Percentiles rank a stretch among this genome's conserved stretches.
Evolutionary conservation across 768 basidiomycete genomes (phyloP).

Genomic region (Strobilomyces echinocephalus): DNA sequence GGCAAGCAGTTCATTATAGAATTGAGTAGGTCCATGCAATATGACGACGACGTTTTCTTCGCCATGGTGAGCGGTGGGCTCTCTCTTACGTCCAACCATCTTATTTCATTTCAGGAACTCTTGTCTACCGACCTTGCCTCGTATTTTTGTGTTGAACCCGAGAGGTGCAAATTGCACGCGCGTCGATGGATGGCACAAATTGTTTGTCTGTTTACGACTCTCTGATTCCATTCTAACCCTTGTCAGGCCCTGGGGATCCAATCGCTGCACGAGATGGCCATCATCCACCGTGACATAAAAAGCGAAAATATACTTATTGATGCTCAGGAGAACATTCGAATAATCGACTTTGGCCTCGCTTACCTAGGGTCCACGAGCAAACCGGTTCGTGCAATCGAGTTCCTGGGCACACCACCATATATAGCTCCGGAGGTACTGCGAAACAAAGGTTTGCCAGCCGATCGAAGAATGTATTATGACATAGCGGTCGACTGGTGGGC

Average conservation of each 20-base stretch:
- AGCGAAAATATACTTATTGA: slow-evolving; percentile 66
- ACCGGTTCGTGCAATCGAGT: slow-evolving; percentile 7
- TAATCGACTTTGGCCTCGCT: slow-evolving; percentile 40
- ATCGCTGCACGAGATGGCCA: slow-evolving; percentile 51
- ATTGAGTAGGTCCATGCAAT: slow-evolving; percentile 35
- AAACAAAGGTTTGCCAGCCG: slow-evolving; percentile 14
- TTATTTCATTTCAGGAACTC: slow-evolving; percentile 31
- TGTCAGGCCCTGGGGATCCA: slow-evolving; percentile 38
- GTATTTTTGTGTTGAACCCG: slow-evolving; percentile 25
- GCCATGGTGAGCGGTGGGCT: slow-evolving; percentile 34
- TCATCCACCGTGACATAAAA: slow-evolving; percentile 68
- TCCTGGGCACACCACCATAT: slow-evolving; percentile 34
- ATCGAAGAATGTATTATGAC: slow-evolving; percentile 26
- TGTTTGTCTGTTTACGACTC: slow-evolving; percentile 17
- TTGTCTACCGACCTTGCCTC: slow-evolving; percentile 35
- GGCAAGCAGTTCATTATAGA: slow-evolving; percentile 37
- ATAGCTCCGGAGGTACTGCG: slow-evolving; percentile 40
- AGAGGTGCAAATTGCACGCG: slow-evolving; percentile 25
- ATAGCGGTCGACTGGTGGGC: slow-evolving; percentile 39
- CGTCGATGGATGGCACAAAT: slow-evolving; percentile 40
- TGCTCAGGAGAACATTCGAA: slow-evolving; percentile 34
- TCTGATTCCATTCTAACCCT: background rate
- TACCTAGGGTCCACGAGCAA: slow-evolving; percentile 10
- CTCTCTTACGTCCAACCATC: background rate
- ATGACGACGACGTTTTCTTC: slow-evolving; percentile 29